These are phyloP conservation scores for Lenzites betulinus DNA, from an alignment of 768 basidiomycete species.

Conservation along the genomic window DNA sequence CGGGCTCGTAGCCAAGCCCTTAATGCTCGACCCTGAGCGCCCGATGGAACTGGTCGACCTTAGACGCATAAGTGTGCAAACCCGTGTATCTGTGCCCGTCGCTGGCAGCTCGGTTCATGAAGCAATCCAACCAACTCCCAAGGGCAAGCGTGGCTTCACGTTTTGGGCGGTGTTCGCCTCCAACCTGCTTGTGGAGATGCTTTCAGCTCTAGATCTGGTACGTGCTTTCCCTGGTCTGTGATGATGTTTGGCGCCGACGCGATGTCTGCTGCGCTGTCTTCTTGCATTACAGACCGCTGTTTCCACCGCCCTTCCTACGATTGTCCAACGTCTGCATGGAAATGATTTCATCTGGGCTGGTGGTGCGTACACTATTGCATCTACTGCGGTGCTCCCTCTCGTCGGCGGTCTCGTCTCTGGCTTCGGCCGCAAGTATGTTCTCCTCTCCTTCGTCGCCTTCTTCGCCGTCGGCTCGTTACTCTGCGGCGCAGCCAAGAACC, in stretches of 20 bases:
- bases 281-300: slow-evolving; percentile 16
- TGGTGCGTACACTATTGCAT: slow-evolving; percentile 38
- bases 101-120: not conserved
- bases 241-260: too few relatives aligned
- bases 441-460: slow-evolving; percentile 32
- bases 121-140: not conserved
- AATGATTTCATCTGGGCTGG: slow-evolving; percentile 31
- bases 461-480: slow-evolving; percentile 44
- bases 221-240: not conserved
- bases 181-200: slow-evolving; percentile 13
- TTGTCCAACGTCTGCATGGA: slow-evolving; percentile 21
- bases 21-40: not conserved
- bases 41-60: not conserved
- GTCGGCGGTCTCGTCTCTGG: slow-evolving; percentile 30
- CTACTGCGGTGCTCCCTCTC: slow-evolving; percentile 38
- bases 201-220: slow-evolving; percentile 20
- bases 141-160: slow-evolving; percentile 9
- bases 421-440: slow-evolving; percentile 19
- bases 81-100: not conserved
- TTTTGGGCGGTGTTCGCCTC: slow-evolving; percentile 21
- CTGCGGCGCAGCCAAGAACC: slow-evolving; percentile 40
- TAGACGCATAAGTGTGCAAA: slow-evolving; percentile 1
- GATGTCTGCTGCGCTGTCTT: not conserved
- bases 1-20: not conserved
- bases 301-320: slow-evolving; percentile 25